These are phyloP conservation scores for Spergularia azorica DNA, from an alignment of 179 eudicot species.

Conservation along the genomic window DNA sequence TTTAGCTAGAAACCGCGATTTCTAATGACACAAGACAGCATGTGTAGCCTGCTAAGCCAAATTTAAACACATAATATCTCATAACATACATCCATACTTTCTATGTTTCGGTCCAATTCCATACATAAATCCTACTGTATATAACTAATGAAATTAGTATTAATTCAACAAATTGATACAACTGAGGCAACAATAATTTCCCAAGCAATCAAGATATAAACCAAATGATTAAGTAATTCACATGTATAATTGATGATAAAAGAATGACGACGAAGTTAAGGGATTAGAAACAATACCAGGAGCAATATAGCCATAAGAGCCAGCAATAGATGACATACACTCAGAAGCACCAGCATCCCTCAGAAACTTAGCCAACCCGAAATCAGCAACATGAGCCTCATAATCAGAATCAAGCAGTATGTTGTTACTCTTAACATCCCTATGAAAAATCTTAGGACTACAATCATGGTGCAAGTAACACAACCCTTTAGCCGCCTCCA, in stretches of 20 bases:
- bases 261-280: neutral
- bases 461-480: slow-evolving; percentile 96
- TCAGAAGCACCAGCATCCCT: slow-evolving; percentile 67
- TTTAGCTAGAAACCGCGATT: no score
- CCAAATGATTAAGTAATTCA: no score
- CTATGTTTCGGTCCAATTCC: no score
- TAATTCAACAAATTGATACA: neutral
- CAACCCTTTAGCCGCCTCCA: slow-evolving; percentile 87
- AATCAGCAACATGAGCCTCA: slow-evolving; percentile 99
- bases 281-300: slow-evolving; percentile 53
- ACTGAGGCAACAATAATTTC: no score
- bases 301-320: slow-evolving; percentile 98
- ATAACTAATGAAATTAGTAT: no score
- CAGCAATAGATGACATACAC: slow-evolving; percentile 95
- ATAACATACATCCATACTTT: no score
- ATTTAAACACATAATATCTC: no score
- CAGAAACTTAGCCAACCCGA: slow-evolving; percentile 91
- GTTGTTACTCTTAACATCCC: slow-evolving; percentile 94
- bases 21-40: no score
- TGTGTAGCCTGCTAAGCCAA: no score
- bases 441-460: slow-evolving; percentile 76
- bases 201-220: no score
- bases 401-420: slow-evolving; percentile 80
- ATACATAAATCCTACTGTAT: no score
- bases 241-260: neutral